Evolutionary conservation across 768 basidiomycete genomes (phyloP).

Genomic region (Pulveroboletus sp.): DNA sequence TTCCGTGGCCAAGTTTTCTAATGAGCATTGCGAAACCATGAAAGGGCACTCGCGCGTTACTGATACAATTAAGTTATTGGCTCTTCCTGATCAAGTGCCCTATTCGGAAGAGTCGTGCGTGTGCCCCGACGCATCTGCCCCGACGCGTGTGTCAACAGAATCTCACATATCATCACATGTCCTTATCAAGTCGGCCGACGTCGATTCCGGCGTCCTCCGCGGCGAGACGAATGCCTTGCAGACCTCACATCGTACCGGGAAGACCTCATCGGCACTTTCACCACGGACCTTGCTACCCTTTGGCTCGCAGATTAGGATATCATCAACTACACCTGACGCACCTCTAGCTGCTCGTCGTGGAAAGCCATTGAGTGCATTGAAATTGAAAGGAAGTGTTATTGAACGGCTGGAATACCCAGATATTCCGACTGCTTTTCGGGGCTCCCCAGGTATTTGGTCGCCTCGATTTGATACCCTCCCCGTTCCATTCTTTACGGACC

Average conservation of each 20-base stretch:
- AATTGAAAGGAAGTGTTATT: constrained; percentile 14
- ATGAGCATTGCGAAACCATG: background rate
- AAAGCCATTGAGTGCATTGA: constrained; percentile 29
- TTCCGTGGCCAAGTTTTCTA: constrained; percentile 5
- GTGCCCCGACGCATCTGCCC: constrained; percentile 2
- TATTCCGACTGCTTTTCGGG: constrained; percentile 41
- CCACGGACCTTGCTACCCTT: background rate
- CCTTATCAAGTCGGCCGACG: constrained; percentile 9
- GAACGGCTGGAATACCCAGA: constrained; percentile 33
- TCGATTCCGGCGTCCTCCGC: constrained; percentile 2
- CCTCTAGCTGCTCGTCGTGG: constrained; percentile 40
- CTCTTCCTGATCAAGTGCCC: background rate
- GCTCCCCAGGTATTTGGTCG: constrained; percentile 31
- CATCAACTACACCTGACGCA: constrained; percentile 5
- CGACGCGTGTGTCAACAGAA: background rate
- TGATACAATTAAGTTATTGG: background rate
- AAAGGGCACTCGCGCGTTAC: background rate
- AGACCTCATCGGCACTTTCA: background rate
- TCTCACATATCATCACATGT: background rate
- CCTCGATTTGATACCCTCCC: constrained; percentile 24
- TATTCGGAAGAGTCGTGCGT: constrained; percentile 1
- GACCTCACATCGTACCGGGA: background rate
- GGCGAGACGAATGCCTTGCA: constrained; percentile 3
- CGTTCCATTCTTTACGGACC: constrained; percentile 22
- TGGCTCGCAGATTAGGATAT: background rate